Evolutionary conservation across 306 rosid genomes (phyloP), one percentile per base, ranked within the genome.

Genomic region (Rosa persica): DNA sequence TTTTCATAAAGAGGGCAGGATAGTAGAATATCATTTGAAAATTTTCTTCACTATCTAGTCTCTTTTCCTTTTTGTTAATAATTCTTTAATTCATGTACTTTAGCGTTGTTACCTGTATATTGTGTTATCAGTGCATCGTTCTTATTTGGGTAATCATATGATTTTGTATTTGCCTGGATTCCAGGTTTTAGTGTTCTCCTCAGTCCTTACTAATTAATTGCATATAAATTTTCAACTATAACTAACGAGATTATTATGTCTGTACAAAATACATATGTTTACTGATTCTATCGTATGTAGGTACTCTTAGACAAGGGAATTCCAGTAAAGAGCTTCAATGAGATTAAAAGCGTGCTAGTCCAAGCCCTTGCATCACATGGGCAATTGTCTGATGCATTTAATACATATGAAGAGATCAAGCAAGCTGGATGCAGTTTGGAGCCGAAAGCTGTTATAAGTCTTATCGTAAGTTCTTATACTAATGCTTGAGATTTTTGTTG

Each of bases 341-440:
- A 92, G 84, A 79, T 92, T 77, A 91, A 87, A 80, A 86, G 96
- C 74, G 92, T 77, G 51, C 98, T 95, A 75, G 90, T 89, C 81
- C 83, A 85, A 76, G 74, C 93, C 76, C 97, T 95, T 77, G 97
- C 97, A 61, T 87, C 88, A 39, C 79, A 85, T 66, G 96, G 93
- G 74, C 85, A 86, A 80, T 67, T 90, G 75, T 74, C 82, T 0
- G 96, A 95, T 67, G 93, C 98, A 40, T 82, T 85, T 65, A 39
- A 43, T 75, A 44, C 90, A 20, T 89, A 87, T 73, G 76, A 91
- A 76, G 89, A 88, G 81, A 86, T 89, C 73, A 94, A 91, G 86
- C 82, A 83, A 51, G 85, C 82, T 67, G 97, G 93, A 79, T 78
- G 70, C 81, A 79, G 48, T 69, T 58, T 95, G 85, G 93, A 88